phyloP scores from a whole-genome alignment of 495 filamentous ascomycete genomes.

The Aspergillus olivimuriae region DNA sequence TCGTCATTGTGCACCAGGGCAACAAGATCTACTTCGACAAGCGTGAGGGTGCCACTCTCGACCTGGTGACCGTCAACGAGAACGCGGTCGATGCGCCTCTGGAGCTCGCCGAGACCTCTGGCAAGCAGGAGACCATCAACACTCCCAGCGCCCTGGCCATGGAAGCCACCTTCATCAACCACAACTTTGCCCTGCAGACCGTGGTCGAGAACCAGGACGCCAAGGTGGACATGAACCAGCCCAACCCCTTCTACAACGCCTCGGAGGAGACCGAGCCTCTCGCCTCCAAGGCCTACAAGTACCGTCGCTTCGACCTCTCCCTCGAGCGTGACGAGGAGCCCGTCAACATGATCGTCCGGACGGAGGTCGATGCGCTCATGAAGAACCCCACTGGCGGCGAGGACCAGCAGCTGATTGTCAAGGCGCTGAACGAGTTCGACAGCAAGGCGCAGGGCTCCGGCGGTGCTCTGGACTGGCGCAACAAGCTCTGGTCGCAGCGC shows the following conservation, averaged over 20 bases:
- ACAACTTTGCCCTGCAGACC: constrained; percentile 95
- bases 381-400: constrained; percentile 87
- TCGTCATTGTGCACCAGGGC: constrained; percentile 82
- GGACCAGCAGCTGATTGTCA: constrained; percentile 84
- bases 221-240: constrained; percentile 76
- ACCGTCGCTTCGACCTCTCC: constrained; percentile 91
- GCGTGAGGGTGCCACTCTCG: constrained; percentile 84
- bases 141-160: constrained; percentile 82
- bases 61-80: constrained; percentile 97
- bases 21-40: constrained; percentile 99
- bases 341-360: constrained; percentile 83
- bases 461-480: constrained; percentile 91
- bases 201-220: constrained; percentile 69
- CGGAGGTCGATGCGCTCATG: constrained; percentile 91
- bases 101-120: constrained; percentile 71
- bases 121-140: constrained; percentile 90
- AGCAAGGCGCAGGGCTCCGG: constrained; percentile 92
- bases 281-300: constrained; percentile 95
- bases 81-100: constrained; percentile 95
- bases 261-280: constrained; percentile 87
- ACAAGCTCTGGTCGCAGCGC: constrained; percentile 84
- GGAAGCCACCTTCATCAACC: constrained; percentile 99
- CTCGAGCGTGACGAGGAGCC: constrained; percentile 88
- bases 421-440: constrained; percentile 98
- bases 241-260: constrained; percentile 97